These are phyloP conservation scores for Mollisia scopiformis DNA, from an alignment of 2,329 filamentous ascomycete species.

Conservation along the genomic window DNA sequence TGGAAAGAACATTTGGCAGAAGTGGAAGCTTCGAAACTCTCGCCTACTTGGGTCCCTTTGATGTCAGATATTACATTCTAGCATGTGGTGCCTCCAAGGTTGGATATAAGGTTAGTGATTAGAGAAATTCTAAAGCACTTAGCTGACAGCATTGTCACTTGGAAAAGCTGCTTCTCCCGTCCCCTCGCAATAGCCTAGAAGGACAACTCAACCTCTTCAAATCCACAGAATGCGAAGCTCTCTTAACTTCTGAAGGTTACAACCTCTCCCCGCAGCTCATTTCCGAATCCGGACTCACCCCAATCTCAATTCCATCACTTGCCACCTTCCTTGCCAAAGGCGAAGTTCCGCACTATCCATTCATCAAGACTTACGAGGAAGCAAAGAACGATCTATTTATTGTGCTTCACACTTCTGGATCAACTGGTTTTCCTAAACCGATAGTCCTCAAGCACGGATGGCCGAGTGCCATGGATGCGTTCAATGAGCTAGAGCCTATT, in stretches of 20 bases:
- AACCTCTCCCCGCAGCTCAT: neutral
- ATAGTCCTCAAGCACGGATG: neutral
- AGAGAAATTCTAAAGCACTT: neutral
- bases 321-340: conserved; percentile 17
- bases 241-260: conserved; percentile 16
- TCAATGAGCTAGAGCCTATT: neutral
- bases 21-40: conserved; percentile 10
- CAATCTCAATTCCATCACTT: conserved; percentile 30
- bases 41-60: conserved; percentile 10
- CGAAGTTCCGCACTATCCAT: conserved; percentile 27
- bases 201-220: conserved; percentile 14
- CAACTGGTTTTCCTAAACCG: conserved; percentile 45
- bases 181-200: neutral
- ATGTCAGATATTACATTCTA: conserved; percentile 11
- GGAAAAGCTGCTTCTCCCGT: conserved; percentile 2
- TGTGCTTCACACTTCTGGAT: conserved; percentile 45
- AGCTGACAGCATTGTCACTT: neutral
- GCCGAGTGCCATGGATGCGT: neutral
- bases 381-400: conserved; percentile 41
- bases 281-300: neutral
- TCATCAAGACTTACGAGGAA: conserved; percentile 39
- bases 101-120: conserved; percentile 14
- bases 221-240: conserved; percentile 12
- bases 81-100: conserved; percentile 7
- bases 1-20: conserved; percentile 6